These are phyloP conservation scores for Kurtzmaniella quercitrusa DNA, from an alignment of 1,139 yeast genomes.

Conservation along the genomic window DNA sequence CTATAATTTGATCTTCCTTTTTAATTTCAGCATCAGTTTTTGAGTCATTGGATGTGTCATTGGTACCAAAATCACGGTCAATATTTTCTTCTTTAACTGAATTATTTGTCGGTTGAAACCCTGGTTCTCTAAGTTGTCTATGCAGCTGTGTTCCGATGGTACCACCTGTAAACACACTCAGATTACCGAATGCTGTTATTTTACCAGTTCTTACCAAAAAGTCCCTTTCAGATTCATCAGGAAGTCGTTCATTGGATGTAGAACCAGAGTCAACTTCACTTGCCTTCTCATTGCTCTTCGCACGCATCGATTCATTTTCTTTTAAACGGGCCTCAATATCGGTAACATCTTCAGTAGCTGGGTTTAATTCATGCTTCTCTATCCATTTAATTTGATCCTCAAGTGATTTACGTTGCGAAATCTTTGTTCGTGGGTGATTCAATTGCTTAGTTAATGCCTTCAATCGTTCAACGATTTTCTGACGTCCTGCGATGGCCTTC, in stretches of 20 bases:
- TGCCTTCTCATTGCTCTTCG: conserved; percentile 1
- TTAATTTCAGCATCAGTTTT: not conserved
- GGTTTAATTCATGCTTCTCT: conserved; percentile 48
- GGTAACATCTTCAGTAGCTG: conserved; percentile 53
- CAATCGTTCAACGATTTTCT: conserved; percentile 41
- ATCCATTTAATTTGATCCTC: conserved; percentile 54
- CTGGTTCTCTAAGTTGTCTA: conserved; percentile 35
- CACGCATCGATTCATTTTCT: conserved; percentile 17
- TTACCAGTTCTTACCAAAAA: conserved; percentile 84
- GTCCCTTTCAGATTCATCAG: conserved; percentile 76
- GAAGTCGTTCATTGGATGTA: conserved; percentile 26
- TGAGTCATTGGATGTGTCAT: not conserved
- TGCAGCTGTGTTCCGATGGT: conserved; percentile 22
- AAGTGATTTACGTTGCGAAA: conserved; percentile 60
- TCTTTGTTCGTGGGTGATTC: conserved; percentile 51
- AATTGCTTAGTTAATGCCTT: conserved; percentile 46
- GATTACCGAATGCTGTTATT: conserved; percentile 87
- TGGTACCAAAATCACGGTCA: not conserved
- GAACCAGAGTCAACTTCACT: conserved; percentile 5
- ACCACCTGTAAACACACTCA: conserved; percentile 46
- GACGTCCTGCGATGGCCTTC: conserved; percentile 51
- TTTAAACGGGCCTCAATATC: conserved; percentile 61
- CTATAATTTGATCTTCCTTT: conserved; percentile 7
- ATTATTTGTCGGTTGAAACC: conserved; percentile 18
- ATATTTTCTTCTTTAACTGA: not conserved